Conservation (phyloP, 1,139 yeast species). For the Yamadazyma pseudoaaseri region DNA sequence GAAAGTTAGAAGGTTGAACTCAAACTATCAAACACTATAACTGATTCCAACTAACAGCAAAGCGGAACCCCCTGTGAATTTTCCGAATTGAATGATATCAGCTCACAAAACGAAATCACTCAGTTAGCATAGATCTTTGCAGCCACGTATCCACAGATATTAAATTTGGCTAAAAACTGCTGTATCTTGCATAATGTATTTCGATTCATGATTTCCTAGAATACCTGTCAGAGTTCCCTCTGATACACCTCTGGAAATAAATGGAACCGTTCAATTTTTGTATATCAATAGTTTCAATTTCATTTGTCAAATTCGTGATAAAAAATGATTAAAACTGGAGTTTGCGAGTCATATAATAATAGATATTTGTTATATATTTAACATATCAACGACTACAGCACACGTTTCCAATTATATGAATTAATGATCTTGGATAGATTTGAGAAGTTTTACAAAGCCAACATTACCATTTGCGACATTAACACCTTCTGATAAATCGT, state of each 20-base stretch:
- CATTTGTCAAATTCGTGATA: background rate
- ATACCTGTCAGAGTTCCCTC: too few species aligned
- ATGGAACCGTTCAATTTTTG: constrained; percentile 39
- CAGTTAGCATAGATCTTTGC: too few species aligned
- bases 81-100: too few species aligned
- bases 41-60: too few species aligned
- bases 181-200: too few species aligned
- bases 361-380: background rate
- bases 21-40: too few species aligned
- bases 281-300: background rate
- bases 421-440: constrained; percentile 86
- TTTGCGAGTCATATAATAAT: background rate
- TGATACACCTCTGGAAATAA: constrained; percentile 35
- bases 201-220: too few species aligned
- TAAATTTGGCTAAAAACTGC: too few species aligned
- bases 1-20: too few species aligned
- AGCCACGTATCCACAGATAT: too few species aligned
- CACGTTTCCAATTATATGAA: constrained; percentile 2
- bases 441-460: constrained; percentile 92
- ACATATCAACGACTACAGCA: background rate
- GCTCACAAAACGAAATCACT: too few species aligned
- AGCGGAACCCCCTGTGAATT: too few species aligned
- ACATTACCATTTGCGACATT: constrained; percentile 94
- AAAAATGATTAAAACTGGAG: background rate
- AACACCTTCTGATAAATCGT: constrained; percentile 93